Percentiles rank a stretch among this genome's conserved stretches.
phyloP scores from a whole-genome alignment of 805 yeast genomes.

The Kregervanrija pseudodelftensis region DNA sequence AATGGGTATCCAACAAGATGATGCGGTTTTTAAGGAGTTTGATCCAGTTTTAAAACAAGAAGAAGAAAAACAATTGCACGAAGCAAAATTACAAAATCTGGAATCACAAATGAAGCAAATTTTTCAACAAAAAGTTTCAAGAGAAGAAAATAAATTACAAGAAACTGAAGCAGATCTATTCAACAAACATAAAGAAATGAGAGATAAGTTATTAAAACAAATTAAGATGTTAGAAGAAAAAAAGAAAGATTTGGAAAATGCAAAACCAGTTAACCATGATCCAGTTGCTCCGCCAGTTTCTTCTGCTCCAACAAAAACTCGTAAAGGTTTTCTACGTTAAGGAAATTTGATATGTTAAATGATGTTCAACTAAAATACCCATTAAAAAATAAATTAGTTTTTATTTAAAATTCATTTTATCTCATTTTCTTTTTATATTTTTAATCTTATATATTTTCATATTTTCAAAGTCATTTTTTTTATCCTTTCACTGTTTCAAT shows the following conservation, averaged over 20 bases:
- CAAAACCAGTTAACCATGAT: conserved; percentile 41
- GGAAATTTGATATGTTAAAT: too few relatives aligned
- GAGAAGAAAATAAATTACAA: conserved; percentile 95
- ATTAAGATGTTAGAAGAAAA: conserved; percentile 86
- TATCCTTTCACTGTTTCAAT: too few relatives aligned
- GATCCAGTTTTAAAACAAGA: conserved; percentile 89
- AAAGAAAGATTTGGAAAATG: conserved; percentile 66
- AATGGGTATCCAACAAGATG: conserved; percentile 90
- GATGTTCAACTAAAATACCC: too few relatives aligned
- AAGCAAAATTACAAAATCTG: conserved; percentile 87
- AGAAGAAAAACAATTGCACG: conserved; percentile 89
- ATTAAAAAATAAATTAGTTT: too few relatives aligned
- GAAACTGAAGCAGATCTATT: conserved; percentile 95
- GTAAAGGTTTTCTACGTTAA: conserved; percentile 73
- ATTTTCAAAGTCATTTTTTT: too few relatives aligned
- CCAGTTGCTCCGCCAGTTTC: conserved; percentile 25
- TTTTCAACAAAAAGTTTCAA: conserved; percentile 92
- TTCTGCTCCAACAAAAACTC: conserved; percentile 47
- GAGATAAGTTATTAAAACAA: conserved; percentile 85
- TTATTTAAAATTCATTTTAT: too few relatives aligned
- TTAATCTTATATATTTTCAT: too few relatives aligned
- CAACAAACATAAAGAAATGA: conserved; percentile 94
- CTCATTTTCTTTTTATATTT: too few relatives aligned
- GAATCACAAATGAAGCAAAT: conserved; percentile 95
- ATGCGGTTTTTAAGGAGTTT: conserved; percentile 86